Evolutionary conservation across 2,329 filamentous ascomycete species (phyloP).

Genomic region (Aspergillus sp.): DNA sequence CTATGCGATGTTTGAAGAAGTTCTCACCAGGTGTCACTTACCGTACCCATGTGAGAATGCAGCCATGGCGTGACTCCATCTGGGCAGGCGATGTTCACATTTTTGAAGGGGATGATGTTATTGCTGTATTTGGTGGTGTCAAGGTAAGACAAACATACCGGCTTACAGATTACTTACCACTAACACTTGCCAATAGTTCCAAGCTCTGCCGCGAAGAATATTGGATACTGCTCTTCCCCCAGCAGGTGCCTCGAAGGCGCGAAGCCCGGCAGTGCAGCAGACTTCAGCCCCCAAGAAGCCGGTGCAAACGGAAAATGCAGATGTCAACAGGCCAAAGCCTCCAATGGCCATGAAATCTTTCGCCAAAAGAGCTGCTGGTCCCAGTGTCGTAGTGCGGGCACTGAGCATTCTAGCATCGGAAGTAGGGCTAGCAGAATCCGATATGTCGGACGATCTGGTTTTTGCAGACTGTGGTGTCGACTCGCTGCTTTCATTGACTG

Average conservation of each 20-base stretch:
- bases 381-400: conserved; percentile 34
- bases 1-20: conserved; percentile 57
- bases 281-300: conserved; percentile 26
- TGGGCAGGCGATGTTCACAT: conserved; percentile 62
- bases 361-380: conserved; percentile 28
- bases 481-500: conserved; percentile 61
- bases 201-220: conserved; percentile 41
- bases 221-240: conserved; percentile 44
- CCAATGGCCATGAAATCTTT: conserved; percentile 23
- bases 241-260: conserved; percentile 24
- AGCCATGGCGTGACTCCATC: conserved; percentile 51
- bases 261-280: conserved; percentile 22
- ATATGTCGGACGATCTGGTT: conserved; percentile 60
- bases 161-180: conserved; percentile 9
- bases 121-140: conserved; percentile 52
- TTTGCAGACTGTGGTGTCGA: conserved; percentile 64
- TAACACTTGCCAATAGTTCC: conserved; percentile 32
- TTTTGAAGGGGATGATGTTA: conserved; percentile 58
- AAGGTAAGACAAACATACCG: conserved; percentile 30
- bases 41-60: conserved; percentile 63
- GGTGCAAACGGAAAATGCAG: conserved; percentile 22
- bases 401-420: conserved; percentile 43
- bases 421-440: conserved; percentile 58
- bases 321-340: conserved; percentile 25
- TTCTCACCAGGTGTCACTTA: conserved; percentile 55